Base-by-base conservation (phyloP, 2,329 filamentous ascomycete species). In the Apiospora pterosperma region DNA sequence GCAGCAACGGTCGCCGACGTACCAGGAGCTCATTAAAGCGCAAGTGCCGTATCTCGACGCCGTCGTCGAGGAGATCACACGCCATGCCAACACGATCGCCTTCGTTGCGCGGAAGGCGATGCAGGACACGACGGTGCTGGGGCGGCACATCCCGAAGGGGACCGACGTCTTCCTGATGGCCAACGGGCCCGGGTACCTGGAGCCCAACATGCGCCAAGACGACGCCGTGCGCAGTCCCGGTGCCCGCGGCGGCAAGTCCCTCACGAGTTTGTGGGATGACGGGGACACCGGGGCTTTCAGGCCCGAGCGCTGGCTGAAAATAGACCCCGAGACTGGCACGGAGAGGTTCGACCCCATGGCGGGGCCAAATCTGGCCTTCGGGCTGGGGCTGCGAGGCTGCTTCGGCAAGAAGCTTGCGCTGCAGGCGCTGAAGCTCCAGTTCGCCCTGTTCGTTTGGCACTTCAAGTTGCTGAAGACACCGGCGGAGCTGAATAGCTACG, bases 61-160 rank as follows among this genome's bases (percentile, higher is more conserved):
- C 28, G 59, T 66, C 0, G 64, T 69, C 4, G 69, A 69, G 59
- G 69, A 68, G 61, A 41, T 48, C 25, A 61, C 62, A 21, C 66
- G 66, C 19, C 36, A 62, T 31, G 38, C 52, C 44, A 31, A 36
- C 25, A 39, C 73, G 0, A 66, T 59, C 1, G 59, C 52, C 48
- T 41, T 48, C 14, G 31, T 65, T 8, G 64, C 44, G 36, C 59
- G 66, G 1, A 23, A 62, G 44, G 62, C 63, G 16, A 66, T 65
- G n/a, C 63, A 59, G 23, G 75, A 78, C 52, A 72, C 74, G 1
- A 64, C 69, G 2, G 60, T 80, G 4, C 67, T 79, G 0, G 78
- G 77, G 4, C 67, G 74, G 36, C 66, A 39, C 36, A 75, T 80
- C 19, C 77, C 77, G 1, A 77, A 76, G 41, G 77, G 77, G 2